phyloP scores from a whole-genome alignment of 2,329 filamentous ascomycete species.

The Graphilbum sp. region DNA sequence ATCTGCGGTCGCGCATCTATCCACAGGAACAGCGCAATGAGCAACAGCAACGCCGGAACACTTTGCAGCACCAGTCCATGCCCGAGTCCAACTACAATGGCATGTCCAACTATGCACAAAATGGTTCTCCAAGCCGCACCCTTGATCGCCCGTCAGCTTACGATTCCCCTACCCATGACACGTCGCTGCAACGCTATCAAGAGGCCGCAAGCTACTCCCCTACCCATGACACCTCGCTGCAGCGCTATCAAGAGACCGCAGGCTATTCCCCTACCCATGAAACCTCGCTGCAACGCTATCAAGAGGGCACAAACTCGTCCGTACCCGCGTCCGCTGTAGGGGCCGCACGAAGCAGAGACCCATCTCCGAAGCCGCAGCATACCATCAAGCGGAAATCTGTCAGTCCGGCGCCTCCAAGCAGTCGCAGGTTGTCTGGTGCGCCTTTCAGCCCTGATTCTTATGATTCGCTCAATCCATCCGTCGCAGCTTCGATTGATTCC shows the following conservation, averaged over 20 bases:
- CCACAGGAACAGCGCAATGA: slow-evolving; percentile 33
- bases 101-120: no score
- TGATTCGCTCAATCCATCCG: slow-evolving; percentile 49
- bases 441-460: slow-evolving; percentile 67
- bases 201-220: no score
- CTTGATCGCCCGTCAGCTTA: no score
- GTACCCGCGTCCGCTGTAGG: slow-evolving; percentile 22
- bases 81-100: background rate
- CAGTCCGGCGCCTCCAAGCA: slow-evolving; percentile 45
- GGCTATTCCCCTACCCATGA: no score
- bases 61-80: background rate
- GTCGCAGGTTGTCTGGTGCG: slow-evolving; percentile 38
- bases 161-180: no score
- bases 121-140: no score
- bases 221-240: no score
- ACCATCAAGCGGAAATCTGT: slow-evolving; percentile 56
- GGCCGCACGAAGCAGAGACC: slow-evolving; percentile 4
- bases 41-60: slow-evolving; percentile 16
- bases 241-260: no score
- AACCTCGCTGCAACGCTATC: no score
- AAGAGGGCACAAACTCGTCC: slow-evolving; percentile 15
- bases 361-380: slow-evolving; percentile 27
- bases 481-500: slow-evolving; percentile 20
- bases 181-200: no score
- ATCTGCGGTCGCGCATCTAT: slow-evolving; percentile 40